phyloP scores from a whole-genome alignment of 2,329 filamentous ascomycete genomes.

The Geosmithia morbida region DNA sequence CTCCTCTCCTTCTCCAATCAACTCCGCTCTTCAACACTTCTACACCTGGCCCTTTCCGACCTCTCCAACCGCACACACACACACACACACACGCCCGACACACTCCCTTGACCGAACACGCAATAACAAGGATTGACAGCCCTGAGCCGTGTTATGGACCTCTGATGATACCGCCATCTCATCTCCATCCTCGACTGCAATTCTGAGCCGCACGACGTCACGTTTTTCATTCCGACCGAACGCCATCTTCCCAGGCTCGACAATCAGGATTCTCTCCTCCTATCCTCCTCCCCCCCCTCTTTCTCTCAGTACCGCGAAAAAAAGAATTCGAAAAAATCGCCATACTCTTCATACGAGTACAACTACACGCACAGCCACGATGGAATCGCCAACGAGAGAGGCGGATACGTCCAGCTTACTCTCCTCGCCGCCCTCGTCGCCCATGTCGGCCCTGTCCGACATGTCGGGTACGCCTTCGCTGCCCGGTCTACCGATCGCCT shows the following conservation, averaged over 20 bases:
- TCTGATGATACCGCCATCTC: not conserved
- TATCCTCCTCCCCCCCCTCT: not conserved
- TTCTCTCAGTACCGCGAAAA: too few species aligned
- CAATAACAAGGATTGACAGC: not conserved
- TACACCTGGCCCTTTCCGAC: not conserved
- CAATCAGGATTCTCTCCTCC: too few species aligned
- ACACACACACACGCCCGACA: not conserved
- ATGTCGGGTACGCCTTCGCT: slow-evolving; percentile 38
- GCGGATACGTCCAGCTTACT: slow-evolving; percentile 3
- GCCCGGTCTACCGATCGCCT: slow-evolving; percentile 23
- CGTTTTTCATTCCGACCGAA: too few species aligned
- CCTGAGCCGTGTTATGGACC: not conserved
- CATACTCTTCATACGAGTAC: not conserved
- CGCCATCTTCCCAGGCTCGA: too few species aligned
- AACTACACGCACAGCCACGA: not conserved
- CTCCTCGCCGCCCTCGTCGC: slow-evolving; percentile 1
- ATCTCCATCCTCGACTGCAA: too few species aligned
- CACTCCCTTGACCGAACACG: too few species aligned
- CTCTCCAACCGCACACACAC: not conserved
- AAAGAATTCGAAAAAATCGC: not conserved
- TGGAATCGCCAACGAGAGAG: not conserved
- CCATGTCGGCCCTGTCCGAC: slow-evolving; percentile 38
- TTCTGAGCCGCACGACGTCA: too few species aligned
- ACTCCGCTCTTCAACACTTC: not conserved
- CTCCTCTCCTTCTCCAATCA: slow-evolving; percentile 1